phyloP scores from a whole-genome alignment of 495 filamentous ascomycete genomes.

The Lasiosphaeria ovina region DNA sequence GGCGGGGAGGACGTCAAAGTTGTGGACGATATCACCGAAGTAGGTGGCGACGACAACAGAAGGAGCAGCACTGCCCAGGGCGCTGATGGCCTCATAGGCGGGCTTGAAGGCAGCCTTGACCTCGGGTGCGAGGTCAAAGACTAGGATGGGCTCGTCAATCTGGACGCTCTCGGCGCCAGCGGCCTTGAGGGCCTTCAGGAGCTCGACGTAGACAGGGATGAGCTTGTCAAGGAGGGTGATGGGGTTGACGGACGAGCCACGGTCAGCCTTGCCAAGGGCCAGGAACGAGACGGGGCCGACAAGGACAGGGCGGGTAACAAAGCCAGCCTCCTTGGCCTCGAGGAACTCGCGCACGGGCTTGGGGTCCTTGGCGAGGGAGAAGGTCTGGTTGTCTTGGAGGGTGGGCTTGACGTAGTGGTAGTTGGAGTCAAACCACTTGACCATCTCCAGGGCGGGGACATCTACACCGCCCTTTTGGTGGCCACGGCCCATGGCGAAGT shows the following conservation, averaged over 20 bases:
- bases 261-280: slow-evolving; percentile 92
- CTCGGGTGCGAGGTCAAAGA: slow-evolving; percentile 83
- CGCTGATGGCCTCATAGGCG: slow-evolving; percentile 82
- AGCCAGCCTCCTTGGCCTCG: slow-evolving; percentile 95
- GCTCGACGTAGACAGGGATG: slow-evolving; percentile 86
- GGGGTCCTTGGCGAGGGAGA: slow-evolving; percentile 80
- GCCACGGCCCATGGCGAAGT: slow-evolving; percentile 99
- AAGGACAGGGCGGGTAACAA: slow-evolving; percentile 88
- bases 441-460: slow-evolving; percentile 96
- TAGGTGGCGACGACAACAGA: slow-evolving; percentile 87
- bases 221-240: slow-evolving; percentile 90
- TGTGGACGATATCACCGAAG: slow-evolving; percentile 99
- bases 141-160: slow-evolving; percentile 95
- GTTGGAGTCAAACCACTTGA: slow-evolving; percentile 99
- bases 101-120: slow-evolving; percentile 97
- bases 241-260: slow-evolving; percentile 84
- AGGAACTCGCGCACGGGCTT: slow-evolving; percentile 93
- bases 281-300: slow-evolving; percentile 97
- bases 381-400: slow-evolving; percentile 90
- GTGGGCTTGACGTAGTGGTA: slow-evolving; percentile 99
- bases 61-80: slow-evolving; percentile 72
- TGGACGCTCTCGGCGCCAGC: slow-evolving; percentile 93
- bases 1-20: slow-evolving; percentile 79
- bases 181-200: slow-evolving; percentile 86
- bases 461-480: slow-evolving; percentile 91